Percentiles rank a stretch among this genome's conserved stretches.
Conservation (phyloP, 1,139 yeast genomes). For the Geotrichum restrictum region DNA sequence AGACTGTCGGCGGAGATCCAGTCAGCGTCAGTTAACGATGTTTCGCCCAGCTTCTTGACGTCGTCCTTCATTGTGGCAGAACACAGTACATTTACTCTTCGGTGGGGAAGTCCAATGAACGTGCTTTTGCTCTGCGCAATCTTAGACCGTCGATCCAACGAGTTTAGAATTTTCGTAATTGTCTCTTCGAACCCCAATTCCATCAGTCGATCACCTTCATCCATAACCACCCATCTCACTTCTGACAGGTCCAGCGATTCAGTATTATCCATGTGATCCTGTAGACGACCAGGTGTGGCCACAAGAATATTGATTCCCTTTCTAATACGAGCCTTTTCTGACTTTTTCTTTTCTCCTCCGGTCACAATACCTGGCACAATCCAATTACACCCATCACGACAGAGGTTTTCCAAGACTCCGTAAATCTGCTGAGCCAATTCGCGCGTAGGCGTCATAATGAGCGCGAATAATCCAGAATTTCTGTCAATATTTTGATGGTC, state of each 20-base stretch:
- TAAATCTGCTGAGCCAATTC: conserved; percentile 92
- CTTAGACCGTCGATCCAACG: conserved; percentile 16
- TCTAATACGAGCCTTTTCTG: conserved; percentile 84
- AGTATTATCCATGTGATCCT: conserved; percentile 91
- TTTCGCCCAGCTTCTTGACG: conserved; percentile 75
- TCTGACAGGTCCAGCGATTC: conserved; percentile 65
- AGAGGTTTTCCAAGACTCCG: conserved; percentile 65
- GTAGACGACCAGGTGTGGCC: conserved; percentile 88
- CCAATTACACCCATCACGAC: conserved; percentile 66
- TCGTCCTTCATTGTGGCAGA: conserved; percentile 88
- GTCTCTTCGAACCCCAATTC: conserved; percentile 96
- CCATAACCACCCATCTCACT: conserved; percentile 77
- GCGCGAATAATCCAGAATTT: conserved; percentile 80
- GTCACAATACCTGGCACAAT: conserved; percentile 89
- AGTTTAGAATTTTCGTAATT: conserved; percentile 64
- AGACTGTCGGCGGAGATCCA: conserved; percentile 48
- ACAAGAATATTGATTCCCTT: conserved; percentile 86
- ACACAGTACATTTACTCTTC: conserved; percentile 76
- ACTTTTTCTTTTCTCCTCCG: conserved; percentile 91
- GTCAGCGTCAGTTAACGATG: conserved; percentile 64
- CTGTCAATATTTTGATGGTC: conserved; percentile 44
- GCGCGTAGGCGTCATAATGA: conserved; percentile 86
- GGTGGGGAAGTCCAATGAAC: conserved; percentile 49
- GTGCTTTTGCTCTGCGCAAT: conserved; percentile 28
- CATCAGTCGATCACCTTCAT: conserved; percentile 93